Evolutionary conservation across 2,329 filamentous ascomycete genomes (phyloP).

Genomic region (Trichoderma citrinoviride): DNA sequence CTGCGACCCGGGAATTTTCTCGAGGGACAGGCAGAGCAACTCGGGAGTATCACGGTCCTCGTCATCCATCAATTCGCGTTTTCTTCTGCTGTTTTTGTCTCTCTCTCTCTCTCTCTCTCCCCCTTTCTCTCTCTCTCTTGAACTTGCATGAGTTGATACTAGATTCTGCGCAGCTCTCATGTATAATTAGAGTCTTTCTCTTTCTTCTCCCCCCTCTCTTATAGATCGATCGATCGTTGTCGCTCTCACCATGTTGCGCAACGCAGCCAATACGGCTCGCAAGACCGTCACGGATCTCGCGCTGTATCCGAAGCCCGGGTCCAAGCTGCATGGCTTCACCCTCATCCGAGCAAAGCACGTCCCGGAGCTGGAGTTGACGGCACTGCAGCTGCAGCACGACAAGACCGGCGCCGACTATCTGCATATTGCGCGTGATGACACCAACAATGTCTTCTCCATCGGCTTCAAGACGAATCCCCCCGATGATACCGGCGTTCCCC

Average conservation of each 20-base stretch:
- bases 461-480: slow-evolving; percentile 99
- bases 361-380: slow-evolving; percentile 88
- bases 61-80: neutral
- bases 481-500: slow-evolving; percentile 91
- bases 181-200: slow-evolving; percentile 13
- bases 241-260: slow-evolving; percentile 49
- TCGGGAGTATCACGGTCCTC: neutral
- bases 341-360: slow-evolving; percentile 86
- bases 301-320: slow-evolving; percentile 73
- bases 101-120: neutral
- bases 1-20: slow-evolving; percentile 5
- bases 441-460: slow-evolving; percentile 99
- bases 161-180: neutral
- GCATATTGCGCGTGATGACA: slow-evolving; percentile 90
- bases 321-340: slow-evolving; percentile 91
- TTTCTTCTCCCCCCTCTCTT: neutral
- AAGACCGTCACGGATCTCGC: slow-evolving; percentile 73
- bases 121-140: neutral
- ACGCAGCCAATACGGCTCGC: slow-evolving; percentile 50
- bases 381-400: slow-evolving; percentile 86
- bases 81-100: neutral
- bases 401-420: slow-evolving; percentile 95
- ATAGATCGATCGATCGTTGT: neutral
- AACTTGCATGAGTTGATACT: neutral
- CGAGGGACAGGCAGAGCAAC: neutral